Base-by-base conservation (phyloP, 1,139 yeast genomes). In the Candida labiduridarum region DNA sequence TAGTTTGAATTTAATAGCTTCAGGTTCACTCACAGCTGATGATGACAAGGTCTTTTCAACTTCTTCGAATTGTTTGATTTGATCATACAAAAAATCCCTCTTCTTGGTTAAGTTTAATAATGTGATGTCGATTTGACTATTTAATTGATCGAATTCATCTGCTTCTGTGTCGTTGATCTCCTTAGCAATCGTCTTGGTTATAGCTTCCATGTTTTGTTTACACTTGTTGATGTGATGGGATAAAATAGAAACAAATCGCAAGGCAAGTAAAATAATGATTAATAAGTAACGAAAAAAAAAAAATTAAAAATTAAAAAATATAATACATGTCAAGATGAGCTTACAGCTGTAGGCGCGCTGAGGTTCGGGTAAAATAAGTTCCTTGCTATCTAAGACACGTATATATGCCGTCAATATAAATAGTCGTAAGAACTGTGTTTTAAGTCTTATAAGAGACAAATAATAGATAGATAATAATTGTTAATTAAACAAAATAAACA, bases 1-100 rank as follows among this genome's bases (percentile, higher is more conserved):
- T 6, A 86, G 59, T 44, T 72, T 69, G 3, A 82, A 74, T 59
- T 73, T 72, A 4, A 81, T 68, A 14, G 52, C 56, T 3, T 56
- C 61, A n/a, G 8, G 30, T n/a, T 41, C 40, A 30, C 34, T 19
- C 15, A 12, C 9, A 25, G 51, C 34, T 12, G 44, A 41, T 19
- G 39, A 34, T 19, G 39, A 31, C 10, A 36, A 49, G 6, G 51
- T 45, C n/a, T 19, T 30, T 46, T 52, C 50, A 29, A 62, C 45
- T n/a, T 44, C 33, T 35, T 51, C 22, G 45, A 53, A 56, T 25
- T 47, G 38, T 10, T 50, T 52, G 8, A 54, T 30, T 45, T 67
- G 67, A 1, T 49, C 22, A 2, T 25, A 29, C 5, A 67, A 44
- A 12, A 49, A 48, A 10, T 58, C 52, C 19, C 56, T 48, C 38